phyloP scores from a whole-genome alignment of 768 basidiomycete species.

The Stropharia rugosoannulata region DNA sequence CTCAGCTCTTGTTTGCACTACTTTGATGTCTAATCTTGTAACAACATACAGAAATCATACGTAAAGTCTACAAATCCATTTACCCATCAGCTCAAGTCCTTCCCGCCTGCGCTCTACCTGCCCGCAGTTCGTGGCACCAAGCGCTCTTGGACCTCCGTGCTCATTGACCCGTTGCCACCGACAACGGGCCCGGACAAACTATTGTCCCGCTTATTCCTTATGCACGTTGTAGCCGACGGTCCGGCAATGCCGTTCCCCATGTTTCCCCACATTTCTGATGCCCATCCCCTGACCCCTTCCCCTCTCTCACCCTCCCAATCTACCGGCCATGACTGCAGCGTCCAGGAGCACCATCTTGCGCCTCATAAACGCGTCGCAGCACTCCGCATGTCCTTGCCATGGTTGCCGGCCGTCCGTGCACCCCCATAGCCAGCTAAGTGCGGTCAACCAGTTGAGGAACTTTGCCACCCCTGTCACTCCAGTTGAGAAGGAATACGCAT shows the following conservation, averaged over 20 bases:
- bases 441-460: conserved; percentile 62
- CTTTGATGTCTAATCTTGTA: conserved; percentile 4
- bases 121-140: not conserved
- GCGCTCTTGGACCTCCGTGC: conserved; percentile 2
- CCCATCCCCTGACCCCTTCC: too few species aligned
- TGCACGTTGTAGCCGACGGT: not conserved
- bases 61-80: not conserved
- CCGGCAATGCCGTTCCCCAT: not conserved
- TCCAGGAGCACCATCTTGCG: conserved; percentile 67
- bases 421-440: conserved; percentile 42
- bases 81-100: not conserved
- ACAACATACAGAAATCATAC: not conserved
- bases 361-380: conserved; percentile 74
- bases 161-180: not conserved
- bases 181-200: not conserved
- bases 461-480: conserved; percentile 76
- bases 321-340: conserved; percentile 43
- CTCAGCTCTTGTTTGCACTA: conserved; percentile 16
- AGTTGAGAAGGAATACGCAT: conserved; percentile 86
- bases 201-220: not conserved
- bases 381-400: conserved; percentile 80
- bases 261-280: conserved; percentile 3
- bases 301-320: conserved; percentile 1
- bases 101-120: not conserved
- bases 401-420: conserved; percentile 48